Conservation (phyloP, 2,329 filamentous ascomycete genomes). For the Pseudomassariella vexata region DNA sequence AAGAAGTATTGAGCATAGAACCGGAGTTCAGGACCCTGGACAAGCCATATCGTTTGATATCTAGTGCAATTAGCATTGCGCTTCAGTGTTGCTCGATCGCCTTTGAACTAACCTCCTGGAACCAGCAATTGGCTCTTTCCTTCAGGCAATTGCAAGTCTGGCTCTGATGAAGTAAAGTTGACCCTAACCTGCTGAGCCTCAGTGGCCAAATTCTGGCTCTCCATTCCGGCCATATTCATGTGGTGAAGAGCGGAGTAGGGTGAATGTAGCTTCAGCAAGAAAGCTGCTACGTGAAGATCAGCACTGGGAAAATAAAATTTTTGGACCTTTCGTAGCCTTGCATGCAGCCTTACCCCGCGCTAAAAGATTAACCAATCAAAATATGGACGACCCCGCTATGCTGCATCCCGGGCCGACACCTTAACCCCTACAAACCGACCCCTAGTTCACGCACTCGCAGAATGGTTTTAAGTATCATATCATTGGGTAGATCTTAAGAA, state of each 20-base stretch:
- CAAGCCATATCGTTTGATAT: slow-evolving; percentile 65
- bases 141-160: slow-evolving; percentile 58
- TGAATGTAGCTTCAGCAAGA: no score
- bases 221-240: no score
- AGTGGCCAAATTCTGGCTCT: slow-evolving; percentile 19
- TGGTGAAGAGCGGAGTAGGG: no score
- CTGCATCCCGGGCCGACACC: no score
- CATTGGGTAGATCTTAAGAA: no score
- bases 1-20: slow-evolving; percentile 60
- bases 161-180: slow-evolving; percentile 59
- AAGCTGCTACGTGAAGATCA: no score
- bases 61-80: slow-evolving; percentile 27
- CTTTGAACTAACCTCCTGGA: slow-evolving; percentile 42
- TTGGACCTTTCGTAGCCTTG: slow-evolving; percentile 9
- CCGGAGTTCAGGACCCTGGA: slow-evolving; percentile 67
- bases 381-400: background rate
- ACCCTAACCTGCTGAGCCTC: slow-evolving; percentile 53
- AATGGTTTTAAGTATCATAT: no score
- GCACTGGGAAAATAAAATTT: no score
- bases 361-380: slow-evolving; percentile 16
- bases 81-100: no score
- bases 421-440: no score
- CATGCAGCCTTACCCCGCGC: slow-evolving; percentile 23
- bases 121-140: slow-evolving; percentile 57
- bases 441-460: no score